These are phyloP conservation scores for Mycena vulgaris DNA, from an alignment of 768 basidiomycete species.

Conservation along the genomic window DNA sequence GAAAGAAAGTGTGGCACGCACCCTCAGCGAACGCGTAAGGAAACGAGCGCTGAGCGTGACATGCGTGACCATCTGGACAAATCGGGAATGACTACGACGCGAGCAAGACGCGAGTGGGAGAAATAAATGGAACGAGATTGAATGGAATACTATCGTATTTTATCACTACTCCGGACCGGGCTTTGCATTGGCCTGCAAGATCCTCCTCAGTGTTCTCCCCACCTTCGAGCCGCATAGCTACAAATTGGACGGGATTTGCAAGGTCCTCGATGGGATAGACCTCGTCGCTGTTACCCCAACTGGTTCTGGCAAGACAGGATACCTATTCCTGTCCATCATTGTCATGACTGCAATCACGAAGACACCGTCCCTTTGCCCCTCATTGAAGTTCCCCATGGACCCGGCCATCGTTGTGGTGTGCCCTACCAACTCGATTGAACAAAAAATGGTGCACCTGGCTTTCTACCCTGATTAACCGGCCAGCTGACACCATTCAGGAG, in stretches of 20 bases:
- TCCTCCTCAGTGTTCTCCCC: conserved; percentile 1
- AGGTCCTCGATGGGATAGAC: not conserved
- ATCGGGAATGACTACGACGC: too few relatives aligned
- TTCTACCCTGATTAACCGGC: not conserved
- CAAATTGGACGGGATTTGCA: conserved; percentile 2
- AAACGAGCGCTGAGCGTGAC: too few relatives aligned
- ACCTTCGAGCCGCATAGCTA: not conserved
- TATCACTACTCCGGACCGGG: not conserved
- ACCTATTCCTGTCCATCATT: not conserved
- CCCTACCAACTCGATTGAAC: not conserved
- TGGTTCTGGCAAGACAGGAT: conserved; percentile 1
- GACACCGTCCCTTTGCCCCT: not conserved
- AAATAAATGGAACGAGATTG: too few relatives aligned
- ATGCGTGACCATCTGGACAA: too few relatives aligned
- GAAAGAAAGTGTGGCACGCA: too few relatives aligned
- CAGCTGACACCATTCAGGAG: not conserved
- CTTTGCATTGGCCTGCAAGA: not conserved
- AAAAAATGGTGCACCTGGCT: not conserved
- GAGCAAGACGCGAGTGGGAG: too few relatives aligned
- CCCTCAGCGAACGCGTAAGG: too few relatives aligned
- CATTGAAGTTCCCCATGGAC: not conserved
- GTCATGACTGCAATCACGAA: not conserved
- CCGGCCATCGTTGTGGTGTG: not conserved
- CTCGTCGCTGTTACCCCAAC: not conserved
- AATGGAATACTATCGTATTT: too few relatives aligned